phyloP scores from a whole-genome alignment of 192 early-diverging fungal genomes.

The Dissophora globulifera region DNA sequence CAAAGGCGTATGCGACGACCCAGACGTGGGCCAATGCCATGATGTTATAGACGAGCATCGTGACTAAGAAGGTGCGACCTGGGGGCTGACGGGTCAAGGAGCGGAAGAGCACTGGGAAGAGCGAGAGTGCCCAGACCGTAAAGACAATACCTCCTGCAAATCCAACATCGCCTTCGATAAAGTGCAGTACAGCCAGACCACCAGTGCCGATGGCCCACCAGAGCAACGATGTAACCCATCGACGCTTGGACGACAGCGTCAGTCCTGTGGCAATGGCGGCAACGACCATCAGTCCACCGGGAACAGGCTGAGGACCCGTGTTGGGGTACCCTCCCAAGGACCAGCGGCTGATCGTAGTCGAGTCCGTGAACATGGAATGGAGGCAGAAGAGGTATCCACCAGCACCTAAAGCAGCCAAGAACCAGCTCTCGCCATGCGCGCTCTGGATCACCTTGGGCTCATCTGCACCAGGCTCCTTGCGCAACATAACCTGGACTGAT shows the following conservation, averaged over 20 bases:
- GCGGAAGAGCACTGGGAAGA: conserved; percentile 70
- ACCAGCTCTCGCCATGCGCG: conserved; percentile 53
- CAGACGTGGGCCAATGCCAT: conserved; percentile 80
- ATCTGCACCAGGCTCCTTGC: conserved; percentile 41
- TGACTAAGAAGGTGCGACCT: conserved; percentile 70
- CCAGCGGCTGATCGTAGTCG: conserved; percentile 80
- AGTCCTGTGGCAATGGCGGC: conserved; percentile 68
- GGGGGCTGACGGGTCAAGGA: conserved; percentile 65
- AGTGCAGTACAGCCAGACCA: conserved; percentile 67
- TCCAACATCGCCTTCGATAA: conserved; percentile 67
- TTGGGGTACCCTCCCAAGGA: conserved; percentile 78
- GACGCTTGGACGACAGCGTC: conserved; percentile 56
- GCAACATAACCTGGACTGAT: conserved; percentile 63
- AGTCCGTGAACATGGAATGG: conserved; percentile 82
- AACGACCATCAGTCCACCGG: conserved; percentile 75
- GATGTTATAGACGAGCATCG: conserved; percentile 74
- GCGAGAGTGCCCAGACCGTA: conserved; percentile 66
- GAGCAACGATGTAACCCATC: conserved; percentile 55
- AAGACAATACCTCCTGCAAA: conserved; percentile 74
- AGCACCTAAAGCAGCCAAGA: conserved; percentile 66
- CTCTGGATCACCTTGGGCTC: conserved; percentile 24
- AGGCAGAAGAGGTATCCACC: conserved; percentile 75
- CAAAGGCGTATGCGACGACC: conserved; percentile 87
- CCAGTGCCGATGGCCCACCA: conserved; percentile 71
- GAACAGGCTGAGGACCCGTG: conserved; percentile 77